Conservation (phyloP, 768 basidiomycete species). For the Tylopilus vinaceipallidus region DNA sequence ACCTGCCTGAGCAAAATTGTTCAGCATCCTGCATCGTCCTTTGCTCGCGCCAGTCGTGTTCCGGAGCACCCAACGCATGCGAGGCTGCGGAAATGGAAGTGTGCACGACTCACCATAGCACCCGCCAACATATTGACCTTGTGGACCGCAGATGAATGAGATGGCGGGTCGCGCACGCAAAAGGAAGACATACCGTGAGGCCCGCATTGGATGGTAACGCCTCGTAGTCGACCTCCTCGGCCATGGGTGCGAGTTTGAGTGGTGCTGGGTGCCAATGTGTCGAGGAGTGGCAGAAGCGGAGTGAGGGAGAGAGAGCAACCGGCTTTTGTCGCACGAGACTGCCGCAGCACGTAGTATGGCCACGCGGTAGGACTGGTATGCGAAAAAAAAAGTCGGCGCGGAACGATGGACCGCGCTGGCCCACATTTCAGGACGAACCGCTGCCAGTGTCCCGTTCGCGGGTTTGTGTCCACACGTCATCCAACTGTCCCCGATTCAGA, state of each 20-base stretch:
- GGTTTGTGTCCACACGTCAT: background rate
- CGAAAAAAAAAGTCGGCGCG: slow-evolving; percentile 12
- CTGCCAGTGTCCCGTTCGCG: background rate
- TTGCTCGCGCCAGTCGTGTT: background rate
- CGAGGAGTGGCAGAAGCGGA: background rate
- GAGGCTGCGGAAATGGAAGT: background rate
- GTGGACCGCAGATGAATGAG: slow-evolving; percentile 14
- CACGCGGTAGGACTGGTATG: slow-evolving; percentile 4
- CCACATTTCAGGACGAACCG: slow-evolving; percentile 1
- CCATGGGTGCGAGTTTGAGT: slow-evolving; percentile 27
- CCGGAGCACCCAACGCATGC: background rate
- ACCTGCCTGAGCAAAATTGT: slow-evolving; percentile 74
- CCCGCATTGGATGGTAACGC: slow-evolving; percentile 73
- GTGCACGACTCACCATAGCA: slow-evolving; percentile 68
- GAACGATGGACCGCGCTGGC: background rate
- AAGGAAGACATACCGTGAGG: slow-evolving; percentile 50
- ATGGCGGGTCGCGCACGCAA: slow-evolving; percentile 9
- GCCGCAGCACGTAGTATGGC: slow-evolving; percentile 1
- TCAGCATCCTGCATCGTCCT: slow-evolving; percentile 13
- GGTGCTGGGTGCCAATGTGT: slow-evolving; percentile 3
- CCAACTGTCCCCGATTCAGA: background rate
- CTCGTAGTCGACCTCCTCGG: slow-evolving; percentile 61
- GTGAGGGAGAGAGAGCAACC: slow-evolving; percentile 9
- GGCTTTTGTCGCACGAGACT: slow-evolving; percentile 5
- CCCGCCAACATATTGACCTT: slow-evolving; percentile 98